Percentiles rank a stretch among this genome's conserved stretches.
These are phyloP conservation scores for Chaetomium strumarium DNA, from an alignment of 2,329 filamentous ascomycete species.

Conservation along the genomic window DNA sequence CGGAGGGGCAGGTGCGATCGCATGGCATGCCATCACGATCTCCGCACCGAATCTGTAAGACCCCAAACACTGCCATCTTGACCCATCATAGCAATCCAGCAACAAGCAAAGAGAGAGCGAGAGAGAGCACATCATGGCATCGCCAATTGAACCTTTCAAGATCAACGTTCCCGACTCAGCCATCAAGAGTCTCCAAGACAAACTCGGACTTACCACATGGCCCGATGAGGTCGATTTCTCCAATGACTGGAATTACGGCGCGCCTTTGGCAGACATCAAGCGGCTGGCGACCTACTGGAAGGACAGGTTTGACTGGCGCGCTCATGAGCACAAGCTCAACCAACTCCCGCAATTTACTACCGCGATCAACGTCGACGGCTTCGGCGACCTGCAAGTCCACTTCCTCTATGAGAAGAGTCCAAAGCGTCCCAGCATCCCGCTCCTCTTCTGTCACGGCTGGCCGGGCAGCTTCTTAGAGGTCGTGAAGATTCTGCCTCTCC, in stretches of 20 bases:
- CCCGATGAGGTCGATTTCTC: background rate
- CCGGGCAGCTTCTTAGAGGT: background rate
- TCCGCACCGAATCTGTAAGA: no score
- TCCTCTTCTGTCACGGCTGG: background rate
- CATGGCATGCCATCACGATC: no score
- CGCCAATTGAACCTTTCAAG: background rate
- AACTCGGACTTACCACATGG: background rate
- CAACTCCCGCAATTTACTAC: constrained; percentile 1
- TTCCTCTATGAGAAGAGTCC: background rate
- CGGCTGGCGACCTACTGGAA: background rate
- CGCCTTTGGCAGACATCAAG: background rate
- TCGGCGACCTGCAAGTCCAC: background rate
- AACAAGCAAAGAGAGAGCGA: no score
- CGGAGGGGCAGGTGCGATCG: no score
- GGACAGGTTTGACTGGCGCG: background rate
- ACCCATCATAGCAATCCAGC: no score
- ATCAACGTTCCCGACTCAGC: background rate
- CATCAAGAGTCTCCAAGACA: background rate
- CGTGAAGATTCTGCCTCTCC: background rate
- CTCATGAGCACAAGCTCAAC: background rate
- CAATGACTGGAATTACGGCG: background rate
- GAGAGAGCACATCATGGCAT: no score
- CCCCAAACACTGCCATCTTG: no score
- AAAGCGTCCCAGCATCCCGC: background rate
- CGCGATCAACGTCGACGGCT: background rate